phyloP scores from a whole-genome alignment of 2,329 filamentous ascomycete genomes.

The Sporothrix mexicana region DNA sequence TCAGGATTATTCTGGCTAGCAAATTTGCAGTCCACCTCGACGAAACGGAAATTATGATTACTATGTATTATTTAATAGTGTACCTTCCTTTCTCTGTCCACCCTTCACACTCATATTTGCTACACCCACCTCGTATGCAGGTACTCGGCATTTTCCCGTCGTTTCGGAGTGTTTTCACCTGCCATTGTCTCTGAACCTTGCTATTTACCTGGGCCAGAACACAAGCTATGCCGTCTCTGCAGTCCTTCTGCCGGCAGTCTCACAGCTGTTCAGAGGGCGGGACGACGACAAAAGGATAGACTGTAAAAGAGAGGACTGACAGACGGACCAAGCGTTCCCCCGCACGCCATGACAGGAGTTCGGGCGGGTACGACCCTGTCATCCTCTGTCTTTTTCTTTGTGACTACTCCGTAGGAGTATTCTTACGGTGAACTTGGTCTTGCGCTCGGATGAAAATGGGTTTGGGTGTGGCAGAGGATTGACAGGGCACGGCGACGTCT shows the following conservation, averaged over 20 bases:
- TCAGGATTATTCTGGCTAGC: neutral
- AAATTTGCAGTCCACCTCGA: too few species aligned
- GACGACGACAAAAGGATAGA: neutral
- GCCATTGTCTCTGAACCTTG: neutral
- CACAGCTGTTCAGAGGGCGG: neutral
- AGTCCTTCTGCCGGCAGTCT: conserved; percentile 16
- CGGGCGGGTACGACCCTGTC: conserved; percentile 5
- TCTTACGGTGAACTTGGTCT: too few species aligned
- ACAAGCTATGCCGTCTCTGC: neutral
- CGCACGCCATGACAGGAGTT: conserved; percentile 21
- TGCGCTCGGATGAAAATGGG: neutral
- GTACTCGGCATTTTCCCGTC: neutral
- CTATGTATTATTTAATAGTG: too few species aligned
- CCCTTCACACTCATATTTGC: neutral
- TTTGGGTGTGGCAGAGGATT: neutral
- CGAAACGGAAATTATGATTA: too few species aligned
- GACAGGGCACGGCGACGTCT: neutral
- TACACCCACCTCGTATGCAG: neutral
- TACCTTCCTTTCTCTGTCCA: neutral
- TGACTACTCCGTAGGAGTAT: too few species aligned
- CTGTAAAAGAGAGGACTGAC: neutral
- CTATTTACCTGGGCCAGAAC: too few species aligned
- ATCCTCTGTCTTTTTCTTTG: neutral
- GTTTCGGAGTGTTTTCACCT: neutral
- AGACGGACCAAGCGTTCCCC: neutral